phyloP scores from a whole-genome alignment of 2,329 filamentous ascomycete genomes.

The Diaporthe ampelina region DNA sequence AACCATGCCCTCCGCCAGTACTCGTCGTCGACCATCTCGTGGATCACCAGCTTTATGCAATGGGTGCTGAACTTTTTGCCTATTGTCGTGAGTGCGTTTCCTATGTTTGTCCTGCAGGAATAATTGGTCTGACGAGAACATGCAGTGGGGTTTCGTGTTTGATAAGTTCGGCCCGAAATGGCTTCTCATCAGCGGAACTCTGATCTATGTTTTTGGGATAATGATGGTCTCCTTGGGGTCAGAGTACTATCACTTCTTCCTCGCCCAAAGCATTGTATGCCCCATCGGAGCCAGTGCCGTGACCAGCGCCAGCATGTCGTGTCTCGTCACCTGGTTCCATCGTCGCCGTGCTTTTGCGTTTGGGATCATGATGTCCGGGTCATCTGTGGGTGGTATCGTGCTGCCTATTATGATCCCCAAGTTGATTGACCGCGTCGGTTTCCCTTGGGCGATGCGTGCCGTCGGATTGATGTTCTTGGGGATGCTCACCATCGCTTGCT shows the following conservation, averaged over 20 bases:
- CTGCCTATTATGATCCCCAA: conserved; percentile 57
- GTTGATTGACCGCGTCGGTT: conserved; percentile 53
- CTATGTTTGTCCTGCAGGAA: too few species aligned
- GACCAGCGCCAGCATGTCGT: conserved; percentile 51
- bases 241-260: conserved; percentile 57
- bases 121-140: conserved; percentile 10
- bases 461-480: conserved; percentile 54
- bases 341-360: conserved; percentile 47
- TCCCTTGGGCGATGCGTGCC: conserved; percentile 56
- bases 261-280: conserved; percentile 55
- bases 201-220: conserved; percentile 71
- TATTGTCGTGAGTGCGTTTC: too few species aligned
- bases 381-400: conserved; percentile 55
- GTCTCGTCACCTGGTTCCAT: conserved; percentile 49
- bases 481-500: conserved; percentile 51
- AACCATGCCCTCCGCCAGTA: conserved; percentile 61
- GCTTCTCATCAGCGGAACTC: conserved; percentile 64
- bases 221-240: conserved; percentile 72
- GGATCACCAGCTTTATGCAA: conserved; percentile 69
- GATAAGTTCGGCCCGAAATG: conserved; percentile 73
- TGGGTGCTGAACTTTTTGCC: conserved; percentile 65
- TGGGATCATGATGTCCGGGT: conserved; percentile 48
- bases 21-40: conserved; percentile 69
- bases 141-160: conserved; percentile 58
- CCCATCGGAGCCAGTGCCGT: conserved; percentile 54